phyloP scores from a whole-genome alignment of 805 yeast genomes.

The Candida sphagnicola region DNA sequence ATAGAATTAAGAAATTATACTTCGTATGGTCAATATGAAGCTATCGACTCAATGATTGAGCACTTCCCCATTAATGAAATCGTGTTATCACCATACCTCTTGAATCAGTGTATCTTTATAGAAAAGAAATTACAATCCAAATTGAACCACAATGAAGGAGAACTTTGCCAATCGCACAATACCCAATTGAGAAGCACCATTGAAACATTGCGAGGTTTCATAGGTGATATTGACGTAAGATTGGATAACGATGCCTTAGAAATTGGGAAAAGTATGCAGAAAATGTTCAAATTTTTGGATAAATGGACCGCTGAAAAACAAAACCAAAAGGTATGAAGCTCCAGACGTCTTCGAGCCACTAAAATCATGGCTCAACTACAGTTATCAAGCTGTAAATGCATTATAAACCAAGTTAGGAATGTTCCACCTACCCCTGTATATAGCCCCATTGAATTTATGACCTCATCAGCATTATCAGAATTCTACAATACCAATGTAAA shows the following conservation, averaged over 20 bases:
- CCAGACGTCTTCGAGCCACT: no score
- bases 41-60: conserved; percentile 16
- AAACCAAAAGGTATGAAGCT: background rate
- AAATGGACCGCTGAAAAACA: conserved; percentile 16
- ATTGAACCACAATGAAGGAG: conserved; percentile 4
- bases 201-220: conserved; percentile 22
- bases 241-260: conserved; percentile 29
- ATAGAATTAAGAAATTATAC: conserved; percentile 21
- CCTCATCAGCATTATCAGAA: no score
- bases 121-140: conserved; percentile 13
- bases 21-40: conserved; percentile 14
- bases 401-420: no score
- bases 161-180: background rate
- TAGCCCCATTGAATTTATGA: no score
- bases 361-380: no score
- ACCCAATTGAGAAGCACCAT: conserved; percentile 7
- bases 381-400: no score
- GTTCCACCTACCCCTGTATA: no score
- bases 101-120: conserved; percentile 27
- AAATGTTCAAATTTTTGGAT: conserved; percentile 21
- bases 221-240: conserved; percentile 33
- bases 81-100: conserved; percentile 29
- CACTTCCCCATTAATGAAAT: conserved; percentile 29
- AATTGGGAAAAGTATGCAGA: conserved; percentile 14
- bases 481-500: background rate